A percentile compares a stretch with the other conserved stretches of the same genome.
Conservation (phyloP, 441 rosid species). For the Adansonia grandidieri region DNA sequence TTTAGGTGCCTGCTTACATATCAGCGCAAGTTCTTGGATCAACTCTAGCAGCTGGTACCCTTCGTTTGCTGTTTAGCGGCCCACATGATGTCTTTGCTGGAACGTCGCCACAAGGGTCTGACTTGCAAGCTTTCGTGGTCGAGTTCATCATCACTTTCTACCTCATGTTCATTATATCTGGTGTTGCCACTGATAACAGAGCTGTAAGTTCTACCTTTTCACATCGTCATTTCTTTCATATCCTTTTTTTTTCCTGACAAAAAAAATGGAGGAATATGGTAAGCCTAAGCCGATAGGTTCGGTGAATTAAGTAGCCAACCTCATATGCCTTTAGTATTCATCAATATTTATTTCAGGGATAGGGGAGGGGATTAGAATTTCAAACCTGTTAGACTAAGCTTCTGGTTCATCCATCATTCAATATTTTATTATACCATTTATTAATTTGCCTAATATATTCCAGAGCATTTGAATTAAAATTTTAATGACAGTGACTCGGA, state of each 20-base stretch:
- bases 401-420: too few relatives aligned
- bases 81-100: slow-evolving; percentile 66
- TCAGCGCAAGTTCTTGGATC: slow-evolving; percentile 70
- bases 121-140: slow-evolving; percentile 68
- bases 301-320: slow-evolving; percentile 15
- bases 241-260: too few relatives aligned
- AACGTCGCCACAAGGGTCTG: slow-evolving; percentile 69
- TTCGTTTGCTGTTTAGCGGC: slow-evolving; percentile 66
- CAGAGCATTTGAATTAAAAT: neutral
- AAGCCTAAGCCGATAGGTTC: neutral
- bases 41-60: slow-evolving; percentile 77
- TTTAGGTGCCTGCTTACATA: slow-evolving; percentile 78
- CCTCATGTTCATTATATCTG: slow-evolving; percentile 84
- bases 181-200: slow-evolving; percentile 89
- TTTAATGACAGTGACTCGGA: neutral
- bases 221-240: too few relatives aligned
- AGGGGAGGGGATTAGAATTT: too few relatives aligned
- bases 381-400: too few relatives aligned
- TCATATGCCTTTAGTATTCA: too few relatives aligned
- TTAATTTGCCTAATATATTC: neutral
- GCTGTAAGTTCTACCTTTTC: slow-evolving; percentile 56
- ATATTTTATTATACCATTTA: neutral
- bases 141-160: slow-evolving; percentile 96
- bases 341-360: neutral
- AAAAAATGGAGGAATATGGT: neutral